Evolutionary conservation across 352 stramenopile genomes (phyloP).

Genomic region (Pythium aristosporum): DNA sequence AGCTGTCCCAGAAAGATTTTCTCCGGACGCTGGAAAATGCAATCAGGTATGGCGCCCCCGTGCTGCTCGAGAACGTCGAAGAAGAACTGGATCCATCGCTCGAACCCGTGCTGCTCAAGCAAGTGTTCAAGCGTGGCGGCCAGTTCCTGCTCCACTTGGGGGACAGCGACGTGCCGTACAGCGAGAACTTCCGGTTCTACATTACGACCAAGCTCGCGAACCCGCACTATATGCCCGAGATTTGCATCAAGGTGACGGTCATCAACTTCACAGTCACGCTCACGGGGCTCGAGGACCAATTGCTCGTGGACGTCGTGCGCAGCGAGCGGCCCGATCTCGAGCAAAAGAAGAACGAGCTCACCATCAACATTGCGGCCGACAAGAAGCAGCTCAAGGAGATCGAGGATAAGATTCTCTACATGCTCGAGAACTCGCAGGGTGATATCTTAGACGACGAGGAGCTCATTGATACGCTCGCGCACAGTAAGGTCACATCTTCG

Average conservation of each 20-base stretch:
- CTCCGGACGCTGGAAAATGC: slow-evolving; percentile 87
- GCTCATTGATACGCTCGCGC: slow-evolving; percentile 89
- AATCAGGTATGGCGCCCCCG: slow-evolving; percentile 90
- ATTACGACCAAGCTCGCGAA: slow-evolving; percentile 93
- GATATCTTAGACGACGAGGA: slow-evolving; percentile 93
- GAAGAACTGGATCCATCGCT: slow-evolving; percentile 90
- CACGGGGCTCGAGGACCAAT: slow-evolving; percentile 89
- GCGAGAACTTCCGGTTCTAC: slow-evolving; percentile 89
- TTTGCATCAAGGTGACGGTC: slow-evolving; percentile 91
- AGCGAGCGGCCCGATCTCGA: slow-evolving; percentile 90
- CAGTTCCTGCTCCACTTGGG: slow-evolving; percentile 91
- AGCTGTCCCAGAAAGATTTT: slow-evolving; percentile 91
- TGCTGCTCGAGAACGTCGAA: slow-evolving; percentile 88
- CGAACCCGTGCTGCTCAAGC: slow-evolving; percentile 88
- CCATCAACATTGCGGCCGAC: slow-evolving; percentile 84
- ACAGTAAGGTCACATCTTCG: slow-evolving; percentile 73
- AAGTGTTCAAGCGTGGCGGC: slow-evolving; percentile 91
- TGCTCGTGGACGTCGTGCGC: slow-evolving; percentile 86
- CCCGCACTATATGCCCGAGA: slow-evolving; percentile 89
- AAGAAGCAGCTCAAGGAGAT: slow-evolving; percentile 91
- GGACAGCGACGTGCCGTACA: slow-evolving; percentile 92
- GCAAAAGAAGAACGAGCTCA: slow-evolving; percentile 90
- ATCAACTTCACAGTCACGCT: slow-evolving; percentile 94
- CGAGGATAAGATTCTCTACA: slow-evolving; percentile 91
- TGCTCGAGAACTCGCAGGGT: slow-evolving; percentile 89